phyloP scores from a whole-genome alignment of 306 rosid genomes.

The Dalbergia cultrata region DNA sequence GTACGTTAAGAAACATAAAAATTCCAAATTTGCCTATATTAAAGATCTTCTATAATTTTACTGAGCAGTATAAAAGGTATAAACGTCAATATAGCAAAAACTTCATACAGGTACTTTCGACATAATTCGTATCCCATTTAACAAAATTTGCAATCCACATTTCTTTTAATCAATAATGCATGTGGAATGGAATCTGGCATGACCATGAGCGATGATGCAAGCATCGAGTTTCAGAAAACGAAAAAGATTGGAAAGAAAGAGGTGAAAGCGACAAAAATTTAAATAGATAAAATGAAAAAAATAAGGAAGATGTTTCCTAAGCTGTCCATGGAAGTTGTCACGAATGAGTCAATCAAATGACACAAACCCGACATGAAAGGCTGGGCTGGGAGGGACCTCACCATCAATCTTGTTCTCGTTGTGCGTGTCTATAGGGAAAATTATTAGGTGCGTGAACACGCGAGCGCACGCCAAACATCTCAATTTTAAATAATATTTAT shows the following conservation, averaged over 20 bases:
- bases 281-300: neutral
- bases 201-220: neutral
- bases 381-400: neutral
- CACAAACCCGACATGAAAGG: neutral
- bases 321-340: neutral
- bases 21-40: too few relatives aligned
- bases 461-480: too few relatives aligned
- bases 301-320: neutral
- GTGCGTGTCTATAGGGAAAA: too few relatives aligned
- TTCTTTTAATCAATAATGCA: too few relatives aligned
- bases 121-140: too few relatives aligned
- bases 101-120: too few relatives aligned
- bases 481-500: too few relatives aligned
- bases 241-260: neutral
- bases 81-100: neutral
- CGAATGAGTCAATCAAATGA: neutral
- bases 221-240: neutral
- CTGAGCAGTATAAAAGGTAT: neutral
- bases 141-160: too few relatives aligned
- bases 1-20: too few relatives aligned
- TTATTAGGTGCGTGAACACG: too few relatives aligned
- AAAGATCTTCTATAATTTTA: neutral
- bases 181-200: neutral
- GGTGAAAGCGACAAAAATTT: neutral
- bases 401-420: neutral